Evolutionary conservation across 2,329 filamentous ascomycete species (phyloP), one percentile per base, ranked within the genome.

Genomic region (Incumbomyces lentus): DNA sequence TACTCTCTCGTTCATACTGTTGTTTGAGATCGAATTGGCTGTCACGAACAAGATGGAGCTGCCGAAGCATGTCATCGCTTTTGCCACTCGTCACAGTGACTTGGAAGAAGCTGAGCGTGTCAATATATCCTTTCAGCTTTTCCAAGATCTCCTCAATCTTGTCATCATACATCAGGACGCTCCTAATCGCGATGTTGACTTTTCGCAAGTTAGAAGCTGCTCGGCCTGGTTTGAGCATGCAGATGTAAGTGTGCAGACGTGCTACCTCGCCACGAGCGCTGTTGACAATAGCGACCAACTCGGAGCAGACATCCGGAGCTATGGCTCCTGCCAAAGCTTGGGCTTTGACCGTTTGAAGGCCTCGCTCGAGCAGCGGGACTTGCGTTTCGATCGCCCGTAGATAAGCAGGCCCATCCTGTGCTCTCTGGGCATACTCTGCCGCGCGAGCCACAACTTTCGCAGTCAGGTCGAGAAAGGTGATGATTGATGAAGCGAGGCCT

Each of bases 391-490:
- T 31, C 13, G 26, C 14, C n/a, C 18, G 18, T 7, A 42, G 30
- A 17, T 32, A 42, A 14, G n/a, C 40, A 22, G 40, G 40, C 12
- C 26, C 40, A 14, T 42, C 16, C 29, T 42, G 10, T 12, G 40
- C 40, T 32, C 14, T 12, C 16, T 10, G n/a, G 13, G 16, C 11
- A 32, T 32, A 42, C 26, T 42, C 26, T 31, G n/a, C 26, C 14
- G 22, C n/a, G 14, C 40, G 7, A 13, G 40, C n/a, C 22, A 42
- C 13, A 18, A 42, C 29, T 33, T 42, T 42, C 14, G 40, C 40
- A 14, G 40, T 32, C 29, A 42, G 12, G 40, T 42, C 40, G 26
- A 42, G 40, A 30, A 42, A 42, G 6, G 40, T 42, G 3, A 42
- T 31, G 12, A 42, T 42, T 5, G 40, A 31, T 7, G 40, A 42